A percentile compares a stretch with the other conserved stretches of the same genome.
Evolutionary conservation across 768 basidiomycete genomes (phyloP).

Genomic region (Amanita thiersii): DNA sequence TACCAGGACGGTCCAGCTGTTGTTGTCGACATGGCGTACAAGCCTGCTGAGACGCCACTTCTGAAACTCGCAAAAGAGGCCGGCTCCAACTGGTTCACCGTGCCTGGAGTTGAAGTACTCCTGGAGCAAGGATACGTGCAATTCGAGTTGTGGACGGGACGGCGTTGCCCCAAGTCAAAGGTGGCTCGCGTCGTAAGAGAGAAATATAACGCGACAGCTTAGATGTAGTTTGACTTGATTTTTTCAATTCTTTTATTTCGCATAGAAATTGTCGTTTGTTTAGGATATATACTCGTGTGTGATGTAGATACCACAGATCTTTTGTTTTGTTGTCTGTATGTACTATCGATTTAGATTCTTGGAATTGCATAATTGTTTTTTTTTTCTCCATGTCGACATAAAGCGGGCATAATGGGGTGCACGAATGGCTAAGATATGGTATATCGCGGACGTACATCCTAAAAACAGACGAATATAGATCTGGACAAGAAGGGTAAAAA

Average conservation of each 20-base stretch:
- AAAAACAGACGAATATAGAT: not conserved
- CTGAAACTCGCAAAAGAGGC: constrained; percentile 52
- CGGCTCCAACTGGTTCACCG: constrained; percentile 52
- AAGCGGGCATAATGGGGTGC: constrained; percentile 2
- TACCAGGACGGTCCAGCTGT: constrained; percentile 44
- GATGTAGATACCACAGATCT: too few relatives aligned
- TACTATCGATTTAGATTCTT: too few relatives aligned
- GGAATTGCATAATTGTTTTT: too few relatives aligned
- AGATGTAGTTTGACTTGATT: not conserved
- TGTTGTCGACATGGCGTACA: constrained; percentile 93
- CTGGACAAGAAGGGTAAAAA: too few relatives aligned
- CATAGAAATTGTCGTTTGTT: too few relatives aligned
- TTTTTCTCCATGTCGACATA: too few relatives aligned
- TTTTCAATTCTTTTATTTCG: too few relatives aligned
- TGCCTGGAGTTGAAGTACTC: constrained; percentile 79
- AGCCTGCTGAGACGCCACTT: constrained; percentile 79
- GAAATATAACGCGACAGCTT: constrained; percentile 23
- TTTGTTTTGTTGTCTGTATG: too few relatives aligned
- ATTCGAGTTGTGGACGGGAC: constrained; percentile 76
- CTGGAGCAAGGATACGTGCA: constrained; percentile 86
- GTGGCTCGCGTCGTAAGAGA: constrained; percentile 43
- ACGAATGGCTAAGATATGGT: constrained; percentile 2
- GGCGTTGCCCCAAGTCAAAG: constrained; percentile 40
- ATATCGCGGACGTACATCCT: not conserved
- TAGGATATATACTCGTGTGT: too few relatives aligned